These are phyloP conservation scores for Peronospora farinosa DNA, from an alignment of 352 stramenopile genomes.

Conservation along the genomic window DNA sequence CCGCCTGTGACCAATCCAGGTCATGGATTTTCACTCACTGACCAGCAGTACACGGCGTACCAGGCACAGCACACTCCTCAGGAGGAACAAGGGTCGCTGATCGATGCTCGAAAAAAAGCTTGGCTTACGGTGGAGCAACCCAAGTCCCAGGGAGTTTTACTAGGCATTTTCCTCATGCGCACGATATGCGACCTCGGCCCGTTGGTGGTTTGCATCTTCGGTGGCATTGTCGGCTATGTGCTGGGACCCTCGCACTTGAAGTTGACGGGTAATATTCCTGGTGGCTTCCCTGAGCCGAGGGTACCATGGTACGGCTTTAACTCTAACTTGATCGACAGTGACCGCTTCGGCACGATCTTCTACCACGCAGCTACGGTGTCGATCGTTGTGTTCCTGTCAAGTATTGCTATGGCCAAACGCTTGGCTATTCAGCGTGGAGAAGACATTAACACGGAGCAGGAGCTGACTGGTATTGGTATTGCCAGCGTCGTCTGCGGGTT, in stretches of 20 bases:
- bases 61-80: conserved; percentile 12
- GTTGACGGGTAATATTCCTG: conserved; percentile 14
- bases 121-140: background rate
- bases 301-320: conserved; percentile 20
- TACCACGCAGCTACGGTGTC: conserved; percentile 14
- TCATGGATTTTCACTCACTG: conserved; percentile 13
- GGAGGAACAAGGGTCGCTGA: conserved; percentile 8
- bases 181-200: conserved; percentile 15
- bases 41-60: conserved; percentile 12
- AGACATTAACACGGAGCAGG: conserved; percentile 17
- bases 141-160: conserved; percentile 2
- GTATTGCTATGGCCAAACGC: conserved; percentile 21
- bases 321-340: conserved; percentile 9
- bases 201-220: conserved; percentile 18
- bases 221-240: conserved; percentile 13
- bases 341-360: conserved; percentile 18
- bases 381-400: conserved; percentile 17
- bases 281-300: conserved; percentile 14
- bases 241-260: conserved; percentile 14
- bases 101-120: conserved; percentile 5
- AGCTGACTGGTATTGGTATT: conserved; percentile 15
- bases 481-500: conserved; percentile 13
- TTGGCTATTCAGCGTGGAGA: conserved; percentile 16
- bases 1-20: conserved; percentile 1
- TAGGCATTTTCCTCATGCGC: conserved; percentile 14